phyloP scores from a whole-genome alignment of 805 yeast genomes.

The Candida ovalis region DNA sequence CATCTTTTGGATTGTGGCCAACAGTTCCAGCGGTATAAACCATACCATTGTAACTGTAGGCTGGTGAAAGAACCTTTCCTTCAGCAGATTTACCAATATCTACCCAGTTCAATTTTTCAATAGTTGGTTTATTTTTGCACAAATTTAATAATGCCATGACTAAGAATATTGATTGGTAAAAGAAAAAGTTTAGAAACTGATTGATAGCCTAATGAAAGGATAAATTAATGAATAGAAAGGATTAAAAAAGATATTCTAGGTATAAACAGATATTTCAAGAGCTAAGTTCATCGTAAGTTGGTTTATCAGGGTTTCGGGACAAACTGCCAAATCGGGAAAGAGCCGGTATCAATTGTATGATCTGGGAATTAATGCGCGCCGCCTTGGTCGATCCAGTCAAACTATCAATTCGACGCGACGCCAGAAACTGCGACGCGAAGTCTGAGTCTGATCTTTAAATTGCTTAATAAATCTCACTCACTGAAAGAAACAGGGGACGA shows the following conservation, averaged over 20 bases:
- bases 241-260: no score
- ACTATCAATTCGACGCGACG: no score
- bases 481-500: no score
- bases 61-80: conserved; percentile 1
- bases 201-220: no score
- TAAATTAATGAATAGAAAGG: no score
- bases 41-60: conserved; percentile 3
- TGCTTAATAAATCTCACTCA: no score
- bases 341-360: background rate
- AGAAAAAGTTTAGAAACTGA: no score
- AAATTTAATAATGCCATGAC: background rate
- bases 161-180: background rate
- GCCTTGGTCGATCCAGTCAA: no score
- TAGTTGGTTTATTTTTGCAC: conserved; percentile 41
- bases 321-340: background rate
- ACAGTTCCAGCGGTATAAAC: conserved; percentile 29
- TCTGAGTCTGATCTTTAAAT: no score
- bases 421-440: background rate
- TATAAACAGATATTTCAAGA: no score
- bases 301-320: background rate
- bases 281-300: background rate
- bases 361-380: no score
- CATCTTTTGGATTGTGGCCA: conserved; percentile 32
- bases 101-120: conserved; percentile 38
- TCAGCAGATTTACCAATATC: conserved; percentile 1